Conservation (phyloP, 441 rosid genomes). For the Iberis amara region DNA sequence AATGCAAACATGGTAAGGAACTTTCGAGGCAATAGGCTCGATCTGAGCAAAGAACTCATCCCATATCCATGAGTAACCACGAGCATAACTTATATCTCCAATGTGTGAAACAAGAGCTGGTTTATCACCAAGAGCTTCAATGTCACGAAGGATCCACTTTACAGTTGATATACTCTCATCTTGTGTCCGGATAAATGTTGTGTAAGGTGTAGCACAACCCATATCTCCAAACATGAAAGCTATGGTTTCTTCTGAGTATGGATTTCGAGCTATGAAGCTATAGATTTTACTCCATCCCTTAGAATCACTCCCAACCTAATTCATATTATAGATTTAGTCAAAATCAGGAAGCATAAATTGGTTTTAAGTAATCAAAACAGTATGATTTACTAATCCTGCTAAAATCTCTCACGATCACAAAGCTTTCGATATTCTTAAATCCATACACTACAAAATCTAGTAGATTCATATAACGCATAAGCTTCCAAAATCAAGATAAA, state of each 20-base stretch:
- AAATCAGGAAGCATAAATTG: too few species aligned
- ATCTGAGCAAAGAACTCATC: conserved; percentile 74
- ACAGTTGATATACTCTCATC: conserved; percentile 71
- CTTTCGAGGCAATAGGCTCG: conserved; percentile 71
- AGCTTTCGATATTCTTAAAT: background rate
- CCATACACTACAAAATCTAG: background rate
- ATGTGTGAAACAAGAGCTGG: conserved; percentile 72
- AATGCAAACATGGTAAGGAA: conserved; percentile 85
- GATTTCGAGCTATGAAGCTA: conserved; percentile 61
- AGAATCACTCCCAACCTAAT: conserved; percentile 75
- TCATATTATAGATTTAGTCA: background rate
- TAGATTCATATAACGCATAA: background rate
- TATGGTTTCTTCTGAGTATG: conserved; percentile 43
- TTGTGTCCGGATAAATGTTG: conserved; percentile 63
- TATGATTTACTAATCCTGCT: background rate
- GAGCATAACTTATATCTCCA: conserved; percentile 91
- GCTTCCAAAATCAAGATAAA: too few species aligned
- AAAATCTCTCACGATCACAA: background rate
- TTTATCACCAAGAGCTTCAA: conserved; percentile 61
- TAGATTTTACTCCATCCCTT: conserved; percentile 68
- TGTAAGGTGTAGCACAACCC: conserved; percentile 77
- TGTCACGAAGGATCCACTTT: conserved; percentile 86
- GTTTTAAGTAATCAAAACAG: background rate
- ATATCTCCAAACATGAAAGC: conserved; percentile 87
- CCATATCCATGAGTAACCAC: conserved; percentile 91